A percentile compares a stretch with the other conserved stretches of the same genome.
Conservation (phyloP, 2,329 filamentous ascomycete species). For the Bipolaris sorokiniana region DNA sequence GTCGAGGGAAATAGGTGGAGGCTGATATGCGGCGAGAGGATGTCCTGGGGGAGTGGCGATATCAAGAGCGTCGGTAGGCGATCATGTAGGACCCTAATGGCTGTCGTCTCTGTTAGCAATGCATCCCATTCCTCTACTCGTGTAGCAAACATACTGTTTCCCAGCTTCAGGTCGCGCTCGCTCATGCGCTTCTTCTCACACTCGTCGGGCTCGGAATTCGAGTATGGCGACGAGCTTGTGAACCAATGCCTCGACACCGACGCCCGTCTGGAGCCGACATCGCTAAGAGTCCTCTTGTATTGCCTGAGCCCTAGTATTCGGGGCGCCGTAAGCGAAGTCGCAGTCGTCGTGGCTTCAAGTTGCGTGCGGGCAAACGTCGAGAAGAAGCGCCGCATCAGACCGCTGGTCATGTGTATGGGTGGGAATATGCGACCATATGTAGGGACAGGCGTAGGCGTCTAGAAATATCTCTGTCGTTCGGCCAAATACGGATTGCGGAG, state of each 20-base stretch:
- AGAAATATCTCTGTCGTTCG: constrained; percentile 1
- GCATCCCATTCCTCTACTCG: not conserved
- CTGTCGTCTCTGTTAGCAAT: constrained; percentile 45
- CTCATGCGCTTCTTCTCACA: constrained; percentile 59
- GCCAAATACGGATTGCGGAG: constrained; percentile 6
- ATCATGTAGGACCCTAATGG: constrained; percentile 66
- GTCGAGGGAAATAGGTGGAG: constrained; percentile 73
- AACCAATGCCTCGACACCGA: constrained; percentile 53
- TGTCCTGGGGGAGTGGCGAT: constrained; percentile 66
- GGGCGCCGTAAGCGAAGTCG: constrained; percentile 32
- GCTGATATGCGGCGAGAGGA: constrained; percentile 66
- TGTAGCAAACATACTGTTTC: constrained; percentile 59
- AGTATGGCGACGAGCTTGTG: constrained; percentile 48
- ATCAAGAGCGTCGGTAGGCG: constrained; percentile 66
- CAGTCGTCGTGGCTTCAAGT: constrained; percentile 23
- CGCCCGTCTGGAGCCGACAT: constrained; percentile 38
- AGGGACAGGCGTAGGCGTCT: constrained; percentile 9
- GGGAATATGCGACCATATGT: constrained; percentile 40
- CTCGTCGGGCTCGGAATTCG: constrained; percentile 30
- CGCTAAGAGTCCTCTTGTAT: constrained; percentile 43
- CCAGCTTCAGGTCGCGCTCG: constrained; percentile 66
- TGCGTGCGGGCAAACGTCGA: constrained; percentile 50
- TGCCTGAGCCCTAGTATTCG: constrained; percentile 42
- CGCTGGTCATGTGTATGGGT: constrained; percentile 49
- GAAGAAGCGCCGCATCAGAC: constrained; percentile 57